These are phyloP conservation scores for Xerocomus spinulosus DNA, from an alignment of 768 basidiomycete genomes.

Conservation along the genomic window DNA sequence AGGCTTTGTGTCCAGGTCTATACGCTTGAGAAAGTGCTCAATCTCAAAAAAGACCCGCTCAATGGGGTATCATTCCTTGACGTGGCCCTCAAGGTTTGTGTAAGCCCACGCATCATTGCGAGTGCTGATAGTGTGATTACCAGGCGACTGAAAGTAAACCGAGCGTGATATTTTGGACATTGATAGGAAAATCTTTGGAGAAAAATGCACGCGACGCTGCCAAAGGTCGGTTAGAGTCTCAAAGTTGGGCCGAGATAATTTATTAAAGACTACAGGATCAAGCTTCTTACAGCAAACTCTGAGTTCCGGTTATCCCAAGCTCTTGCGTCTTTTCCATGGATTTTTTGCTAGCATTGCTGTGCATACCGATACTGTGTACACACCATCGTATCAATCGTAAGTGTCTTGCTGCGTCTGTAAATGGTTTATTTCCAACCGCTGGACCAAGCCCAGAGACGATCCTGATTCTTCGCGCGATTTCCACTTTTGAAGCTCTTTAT, in stretches of 20 bases:
- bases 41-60: conserved; percentile 77
- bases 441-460: conserved; percentile 81
- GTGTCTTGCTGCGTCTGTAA: conserved; percentile 6
- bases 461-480: conserved; percentile 76
- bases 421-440: conserved; percentile 1
- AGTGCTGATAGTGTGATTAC: conserved; percentile 1
- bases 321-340: conserved; percentile 90
- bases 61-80: conserved; percentile 81
- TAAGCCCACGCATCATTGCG: background rate
- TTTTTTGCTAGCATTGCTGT: conserved; percentile 95
- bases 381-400: conserved; percentile 78
- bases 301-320: conserved; percentile 77
- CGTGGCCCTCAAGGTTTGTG: conserved; percentile 82
- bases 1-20: conserved; percentile 59
- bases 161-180: conserved; percentile 86
- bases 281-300: conserved; percentile 89
- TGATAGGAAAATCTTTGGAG: conserved; percentile 75
- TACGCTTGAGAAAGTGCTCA: conserved; percentile 89
- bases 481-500: conserved; percentile 84
- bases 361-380: conserved; percentile 93
- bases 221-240: conserved; percentile 49
- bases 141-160: conserved; percentile 89
- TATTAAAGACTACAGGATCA: conserved; percentile 52
- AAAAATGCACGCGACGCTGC: conserved; percentile 75
- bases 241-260: background rate